Base-by-base conservation (phyloP, 257 asterid genomes). In the Anisodus acutangulus region DNA sequence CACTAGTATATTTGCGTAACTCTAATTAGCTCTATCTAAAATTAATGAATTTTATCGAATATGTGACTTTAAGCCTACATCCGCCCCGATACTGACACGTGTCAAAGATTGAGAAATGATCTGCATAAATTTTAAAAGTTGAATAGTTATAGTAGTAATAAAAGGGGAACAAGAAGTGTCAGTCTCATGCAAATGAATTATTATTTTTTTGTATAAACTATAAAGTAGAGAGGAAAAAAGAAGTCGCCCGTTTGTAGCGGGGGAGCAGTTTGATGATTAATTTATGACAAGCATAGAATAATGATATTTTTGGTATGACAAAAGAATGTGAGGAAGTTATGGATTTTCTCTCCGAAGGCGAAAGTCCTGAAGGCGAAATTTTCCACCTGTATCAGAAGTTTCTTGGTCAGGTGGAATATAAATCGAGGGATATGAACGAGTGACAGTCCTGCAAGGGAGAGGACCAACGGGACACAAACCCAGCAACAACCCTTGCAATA, bases 201-300 rank as follows among this genome's bases (percentile, higher is more conserved):
- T 80, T 59, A 19, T 54, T 13, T 9, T 45, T 49, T 62, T 41
- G 26, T 62, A 67, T 22, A 22, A 22, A 22, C 26, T 22, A 22
- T 22, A 31, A 41, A 69, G 67, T 22, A n/a, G 43, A 67, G 13
- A 26, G 47, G 9, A 22, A 31, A 60, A 67, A 79, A 41, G 26
- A 22, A 74, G 71, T 59, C 88, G 87, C 87, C 92, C 95, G 92
- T 83, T 86, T 85, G 85, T 53, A 85, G 86, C 90, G 94, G 92
- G 93, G 93, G 89, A 89, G 92, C 91, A 88, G 90, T 90, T 89
- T 87, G 84, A 91, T 89, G 88, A 90, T 89, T 22, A 22, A 22
- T 22, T 22, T 82, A 71, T 83, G 84, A 83, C 60, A 58, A 41
- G 43, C 41, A 41, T 6, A 84, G 83, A 81, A 83, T 84, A 86